These are phyloP conservation scores for Lentinula aciculospora DNA, from an alignment of 768 basidiomycete genomes.

Conservation along the genomic window DNA sequence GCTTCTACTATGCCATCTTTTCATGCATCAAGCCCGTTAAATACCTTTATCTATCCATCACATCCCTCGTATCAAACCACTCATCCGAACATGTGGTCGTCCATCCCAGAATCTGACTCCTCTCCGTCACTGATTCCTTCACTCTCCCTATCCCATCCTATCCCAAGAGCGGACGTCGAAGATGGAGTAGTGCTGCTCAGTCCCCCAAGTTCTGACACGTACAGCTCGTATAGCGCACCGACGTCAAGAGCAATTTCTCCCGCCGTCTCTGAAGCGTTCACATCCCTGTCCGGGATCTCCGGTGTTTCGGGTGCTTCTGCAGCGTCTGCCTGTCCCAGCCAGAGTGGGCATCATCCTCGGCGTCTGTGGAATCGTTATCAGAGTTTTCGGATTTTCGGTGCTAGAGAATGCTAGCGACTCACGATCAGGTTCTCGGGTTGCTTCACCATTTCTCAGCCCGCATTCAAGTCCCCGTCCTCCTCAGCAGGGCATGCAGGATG, in stretches of 20 bases:
- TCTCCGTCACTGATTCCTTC: not conserved
- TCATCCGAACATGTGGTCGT: not conserved
- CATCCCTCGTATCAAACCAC: not conserved
- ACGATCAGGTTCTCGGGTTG: not conserved
- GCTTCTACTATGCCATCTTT: not conserved
- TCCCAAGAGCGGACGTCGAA: slow-evolving; percentile 1
- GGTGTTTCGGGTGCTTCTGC: not conserved
- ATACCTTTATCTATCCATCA: not conserved
- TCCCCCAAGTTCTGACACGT: not conserved
- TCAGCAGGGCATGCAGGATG: not conserved
- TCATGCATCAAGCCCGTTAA: not conserved
- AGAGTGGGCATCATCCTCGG: not conserved
- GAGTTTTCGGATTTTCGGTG: not conserved
- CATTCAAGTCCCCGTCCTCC: not conserved
- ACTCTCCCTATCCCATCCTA: not conserved
- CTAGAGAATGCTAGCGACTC: not conserved
- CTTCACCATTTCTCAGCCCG: not conserved
- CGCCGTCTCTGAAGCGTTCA: not conserved
- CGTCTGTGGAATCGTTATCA: not conserved
- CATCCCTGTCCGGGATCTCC: not conserved
- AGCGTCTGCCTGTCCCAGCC: too few relatives aligned
- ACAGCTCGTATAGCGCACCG: not conserved
- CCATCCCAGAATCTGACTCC: not conserved
- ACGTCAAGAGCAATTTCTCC: not conserved
- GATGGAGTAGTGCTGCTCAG: not conserved